A percentile compares a stretch with the other conserved stretches of the same genome.
Evolutionary conservation across 1,139 yeast species (phyloP).

Genomic region (Diutina mesorugosa): DNA sequence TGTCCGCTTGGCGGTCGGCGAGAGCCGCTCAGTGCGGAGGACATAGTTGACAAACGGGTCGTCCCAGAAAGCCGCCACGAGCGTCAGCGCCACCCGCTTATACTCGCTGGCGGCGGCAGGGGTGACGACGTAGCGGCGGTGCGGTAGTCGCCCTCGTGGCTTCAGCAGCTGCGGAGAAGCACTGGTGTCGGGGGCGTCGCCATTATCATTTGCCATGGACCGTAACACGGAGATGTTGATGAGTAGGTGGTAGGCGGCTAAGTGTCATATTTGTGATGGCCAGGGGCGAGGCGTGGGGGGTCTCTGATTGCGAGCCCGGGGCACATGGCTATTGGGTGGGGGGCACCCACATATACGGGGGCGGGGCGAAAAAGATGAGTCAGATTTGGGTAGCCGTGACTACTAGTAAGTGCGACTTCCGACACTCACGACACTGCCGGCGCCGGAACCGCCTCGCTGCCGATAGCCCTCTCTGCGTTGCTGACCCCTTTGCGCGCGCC

Average conservation of each 20-base stretch:
- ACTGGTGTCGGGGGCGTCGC: not conserved
- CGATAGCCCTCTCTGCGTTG: not conserved
- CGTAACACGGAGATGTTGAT: not conserved
- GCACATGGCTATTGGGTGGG: too few relatives aligned
- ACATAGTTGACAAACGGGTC: conserved; percentile 31
- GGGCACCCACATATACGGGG: too few relatives aligned
- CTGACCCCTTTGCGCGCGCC: not conserved
- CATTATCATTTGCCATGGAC: not conserved
- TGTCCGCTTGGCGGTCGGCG: conserved; percentile 13
- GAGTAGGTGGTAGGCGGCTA: too few relatives aligned
- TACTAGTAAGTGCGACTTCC: too few relatives aligned
- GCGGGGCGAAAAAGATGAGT: too few relatives aligned
- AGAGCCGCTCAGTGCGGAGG: conserved; percentile 17
- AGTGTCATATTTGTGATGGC: too few relatives aligned
- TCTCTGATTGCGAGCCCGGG: too few relatives aligned
- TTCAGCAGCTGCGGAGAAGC: not conserved
- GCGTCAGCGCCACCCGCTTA: conserved; percentile 26
- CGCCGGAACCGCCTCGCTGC: not conserved
- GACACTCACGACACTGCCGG: not conserved
- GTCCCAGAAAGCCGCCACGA: conserved; percentile 22
- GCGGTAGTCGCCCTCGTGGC: not conserved
- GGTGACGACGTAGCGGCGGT: not conserved
- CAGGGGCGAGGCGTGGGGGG: too few relatives aligned
- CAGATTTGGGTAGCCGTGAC: too few relatives aligned
- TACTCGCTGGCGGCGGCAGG: conserved; percentile 16